These are phyloP conservation scores for Eucalyptus paniculata DNA, from an alignment of 345 rosid genomes.

Conservation along the genomic window DNA sequence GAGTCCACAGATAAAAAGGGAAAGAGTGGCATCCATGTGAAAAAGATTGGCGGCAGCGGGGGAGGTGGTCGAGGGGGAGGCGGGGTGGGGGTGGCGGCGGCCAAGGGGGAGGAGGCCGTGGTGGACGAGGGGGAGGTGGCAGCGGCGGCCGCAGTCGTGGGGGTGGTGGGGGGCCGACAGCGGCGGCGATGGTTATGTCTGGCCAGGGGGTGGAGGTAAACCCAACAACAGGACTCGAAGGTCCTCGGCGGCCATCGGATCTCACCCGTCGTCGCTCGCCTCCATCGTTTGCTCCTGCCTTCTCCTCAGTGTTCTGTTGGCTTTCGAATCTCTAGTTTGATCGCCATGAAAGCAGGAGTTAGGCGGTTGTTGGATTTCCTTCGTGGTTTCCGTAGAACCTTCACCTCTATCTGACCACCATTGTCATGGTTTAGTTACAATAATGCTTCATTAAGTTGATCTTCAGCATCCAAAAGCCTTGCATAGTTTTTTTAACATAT, in stretches of 20 bases:
- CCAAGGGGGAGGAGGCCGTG: not conserved
- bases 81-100: not conserved
- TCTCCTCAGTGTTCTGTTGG: not conserved
- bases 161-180: not conserved
- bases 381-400: not conserved
- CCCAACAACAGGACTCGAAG: not conserved
- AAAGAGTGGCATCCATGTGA: not conserved
- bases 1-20: not conserved
- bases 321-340: not conserved
- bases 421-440: too few species aligned
- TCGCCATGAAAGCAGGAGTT: not conserved
- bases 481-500: too few species aligned
- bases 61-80: not conserved
- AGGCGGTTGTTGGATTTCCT: not conserved
- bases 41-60: not conserved
- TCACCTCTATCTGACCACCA: too few species aligned
- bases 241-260: not conserved
- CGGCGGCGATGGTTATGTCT: not conserved
- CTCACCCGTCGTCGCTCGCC: not conserved
- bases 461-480: not conserved
- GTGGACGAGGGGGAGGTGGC: not conserved
- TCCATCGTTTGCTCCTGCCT: not conserved
- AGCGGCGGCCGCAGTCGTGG: accelerated
- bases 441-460: not conserved
- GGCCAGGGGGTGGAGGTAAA: not conserved